Conservation (phyloP, 2,329 filamentous ascomycete species). For the Cercospora sp. region DNA sequence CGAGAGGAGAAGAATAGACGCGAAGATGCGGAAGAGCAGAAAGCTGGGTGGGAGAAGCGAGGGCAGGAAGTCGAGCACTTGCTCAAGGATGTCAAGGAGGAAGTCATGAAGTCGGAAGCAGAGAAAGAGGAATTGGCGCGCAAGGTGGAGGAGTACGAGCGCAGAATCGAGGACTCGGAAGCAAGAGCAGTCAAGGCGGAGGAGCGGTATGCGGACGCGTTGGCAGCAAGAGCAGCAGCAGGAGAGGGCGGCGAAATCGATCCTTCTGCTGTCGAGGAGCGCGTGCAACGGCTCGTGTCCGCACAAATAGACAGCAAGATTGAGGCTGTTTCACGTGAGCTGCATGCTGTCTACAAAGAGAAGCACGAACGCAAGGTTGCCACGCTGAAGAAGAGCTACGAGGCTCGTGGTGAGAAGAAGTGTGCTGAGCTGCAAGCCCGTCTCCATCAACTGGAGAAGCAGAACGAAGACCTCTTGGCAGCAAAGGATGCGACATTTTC, state of each 20-base stretch:
- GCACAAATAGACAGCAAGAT: conserved; percentile 87
- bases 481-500: conserved; percentile 67
- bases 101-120: conserved; percentile 74
- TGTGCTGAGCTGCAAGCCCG: conserved; percentile 73
- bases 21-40: conserved; percentile 73
- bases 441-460: conserved; percentile 67
- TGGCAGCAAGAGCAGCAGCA: conserved; percentile 34
- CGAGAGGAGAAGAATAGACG: conserved; percentile 72
- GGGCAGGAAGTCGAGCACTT: conserved; percentile 84
- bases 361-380: conserved; percentile 97
- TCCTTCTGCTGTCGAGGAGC: conserved; percentile 43
- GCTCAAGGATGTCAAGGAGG: conserved; percentile 75
- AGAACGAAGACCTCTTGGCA: conserved; percentile 72
- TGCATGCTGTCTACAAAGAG: conserved; percentile 90
- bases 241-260: conserved; percentile 31
- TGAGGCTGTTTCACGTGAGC: conserved; percentile 69
- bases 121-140: conserved; percentile 77
- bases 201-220: conserved; percentile 63
- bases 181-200: conserved; percentile 72
- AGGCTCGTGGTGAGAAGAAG: conserved; percentile 86
- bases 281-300: conserved; percentile 50
- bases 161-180: conserved; percentile 71
- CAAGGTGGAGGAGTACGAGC: conserved; percentile 75
- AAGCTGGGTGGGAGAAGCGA: conserved; percentile 79
- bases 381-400: conserved; percentile 79